Evolutionary conservation across 2,329 filamentous ascomycete species (phyloP).

Genomic region (Colletotrichum sublineola): DNA sequence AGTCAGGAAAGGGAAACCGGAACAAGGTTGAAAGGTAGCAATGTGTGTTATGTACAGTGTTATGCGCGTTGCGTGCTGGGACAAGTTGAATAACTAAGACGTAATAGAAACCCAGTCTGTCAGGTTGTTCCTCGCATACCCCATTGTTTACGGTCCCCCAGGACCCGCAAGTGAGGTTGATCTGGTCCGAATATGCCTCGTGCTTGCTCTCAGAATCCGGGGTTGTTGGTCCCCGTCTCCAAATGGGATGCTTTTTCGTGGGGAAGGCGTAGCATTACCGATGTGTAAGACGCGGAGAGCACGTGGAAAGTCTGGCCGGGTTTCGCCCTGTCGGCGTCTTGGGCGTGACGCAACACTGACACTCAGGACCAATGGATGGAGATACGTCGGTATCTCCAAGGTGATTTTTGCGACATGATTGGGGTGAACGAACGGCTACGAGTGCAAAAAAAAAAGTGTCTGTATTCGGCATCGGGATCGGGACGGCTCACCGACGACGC

Average conservation of each 20-base stretch:
- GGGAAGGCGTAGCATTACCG: neutral
- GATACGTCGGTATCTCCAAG: neutral
- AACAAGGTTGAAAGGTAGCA: neutral
- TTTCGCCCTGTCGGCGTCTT: slow-evolving; percentile 22
- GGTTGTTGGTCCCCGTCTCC: neutral
- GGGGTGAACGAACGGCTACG: neutral
- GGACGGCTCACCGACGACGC: neutral
- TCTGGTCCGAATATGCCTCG: slow-evolving; percentile 1
- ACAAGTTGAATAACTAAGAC: neutral
- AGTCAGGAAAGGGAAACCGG: neutral
- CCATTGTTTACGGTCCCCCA: neutral
- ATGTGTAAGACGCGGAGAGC: slow-evolving; percentile 1
- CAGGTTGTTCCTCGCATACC: slow-evolving; percentile 5
- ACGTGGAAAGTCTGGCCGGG: neutral
- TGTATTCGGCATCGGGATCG: slow-evolving; percentile 35
- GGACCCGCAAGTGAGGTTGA: neutral
- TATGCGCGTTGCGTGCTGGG: neutral
- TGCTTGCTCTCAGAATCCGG: neutral
- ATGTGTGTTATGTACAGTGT: neutral
- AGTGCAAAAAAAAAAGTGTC: neutral
- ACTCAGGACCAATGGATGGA: neutral
- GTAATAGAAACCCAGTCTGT: slow-evolving; percentile 6
- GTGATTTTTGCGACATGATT: slow-evolving; percentile 12
- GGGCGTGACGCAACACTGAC: slow-evolving; percentile 6
- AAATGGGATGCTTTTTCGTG: neutral